Percentiles rank a stretch among this genome's conserved stretches.
Evolutionary conservation across 495 filamentous ascomycete genomes (phyloP).

Genomic region (Podospora anserina): DNA sequence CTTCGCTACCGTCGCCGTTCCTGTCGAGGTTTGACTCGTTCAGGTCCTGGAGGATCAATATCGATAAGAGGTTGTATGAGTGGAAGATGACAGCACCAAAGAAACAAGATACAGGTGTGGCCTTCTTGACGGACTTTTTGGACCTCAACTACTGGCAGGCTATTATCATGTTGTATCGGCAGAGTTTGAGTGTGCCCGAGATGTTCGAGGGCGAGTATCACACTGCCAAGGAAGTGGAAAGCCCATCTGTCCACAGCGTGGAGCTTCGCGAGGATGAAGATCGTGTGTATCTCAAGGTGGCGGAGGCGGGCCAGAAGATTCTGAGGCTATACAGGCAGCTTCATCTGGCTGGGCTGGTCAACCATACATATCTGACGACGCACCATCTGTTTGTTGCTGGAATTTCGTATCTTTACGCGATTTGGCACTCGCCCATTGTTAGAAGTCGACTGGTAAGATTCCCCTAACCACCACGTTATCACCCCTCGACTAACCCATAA

Average conservation of each 20-base stretch:
- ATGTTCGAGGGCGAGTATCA: slow-evolving; percentile 75
- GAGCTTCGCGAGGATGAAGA: slow-evolving; percentile 79
- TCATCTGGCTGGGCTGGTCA: slow-evolving; percentile 83
- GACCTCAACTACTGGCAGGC: slow-evolving; percentile 98
- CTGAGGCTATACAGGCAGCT: slow-evolving; percentile 86
- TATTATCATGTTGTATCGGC: slow-evolving; percentile 93
- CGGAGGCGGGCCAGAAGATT: slow-evolving; percentile 90
- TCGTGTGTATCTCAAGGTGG: slow-evolving; percentile 85
- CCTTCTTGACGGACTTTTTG: slow-evolving; percentile 80
- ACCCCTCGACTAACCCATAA: slow-evolving; percentile 17
- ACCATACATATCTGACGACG: slow-evolving; percentile 94
- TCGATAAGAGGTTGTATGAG: slow-evolving; percentile 76
- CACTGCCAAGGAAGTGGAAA: slow-evolving; percentile 57
- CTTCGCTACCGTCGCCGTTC: slow-evolving; percentile 78
- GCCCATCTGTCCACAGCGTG: slow-evolving; percentile 45
- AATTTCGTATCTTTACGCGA: slow-evolving; percentile 93
- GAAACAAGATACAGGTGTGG: slow-evolving; percentile 74
- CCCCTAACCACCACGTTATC: background rate
- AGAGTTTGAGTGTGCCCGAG: slow-evolving; percentile 83
- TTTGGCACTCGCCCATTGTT: slow-evolving; percentile 92
- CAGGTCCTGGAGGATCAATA: slow-evolving; percentile 81
- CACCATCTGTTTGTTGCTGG: slow-evolving; percentile 98
- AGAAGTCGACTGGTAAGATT: slow-evolving; percentile 71
- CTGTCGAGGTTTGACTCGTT: slow-evolving; percentile 80
- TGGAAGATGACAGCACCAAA: slow-evolving; percentile 84